Base-by-base conservation (phyloP, 2,329 filamentous ascomycete genomes). In the Colletotrichum plurivorum region DNA sequence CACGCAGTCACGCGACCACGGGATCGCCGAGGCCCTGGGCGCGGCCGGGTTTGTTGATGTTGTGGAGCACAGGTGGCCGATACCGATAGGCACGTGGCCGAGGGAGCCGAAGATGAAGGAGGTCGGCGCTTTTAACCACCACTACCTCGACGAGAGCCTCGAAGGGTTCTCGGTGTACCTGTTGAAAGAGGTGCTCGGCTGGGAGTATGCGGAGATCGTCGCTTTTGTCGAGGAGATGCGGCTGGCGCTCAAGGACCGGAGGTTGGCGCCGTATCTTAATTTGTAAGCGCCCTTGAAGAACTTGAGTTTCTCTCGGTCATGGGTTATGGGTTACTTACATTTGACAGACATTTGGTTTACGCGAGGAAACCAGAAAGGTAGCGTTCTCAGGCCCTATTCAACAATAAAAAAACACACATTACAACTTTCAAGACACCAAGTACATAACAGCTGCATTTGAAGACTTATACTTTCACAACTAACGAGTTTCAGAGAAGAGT, bases 171-270 rank as follows among this genome's bases (percentile, higher is more conserved):
- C 65, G 1, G 22, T 75, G 3, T 75, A 75, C 12, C 67, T 76
- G 1, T 62, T 79, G 15, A 76, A 75, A 2, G 73, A 80, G 54
- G 53, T 79, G 5, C 5, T 80, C 41, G 76, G 76, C 0, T 77
- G 78, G 10, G 73, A 79, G 49, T 69, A 75, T 4, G 16, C 65
- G 8, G 68, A 74, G 4, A 70, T 74, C 4, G 10, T 67, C 7
- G 69, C 73, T 2, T 48, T 79, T 10, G 60, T 75, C 18, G 69
- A 63, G 4, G 39, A 75, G 58, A 74, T 75, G 60, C 62, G 76
- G 2, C 6, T 27, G 5, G 64, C 49, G 1, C 13, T 64, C 15
- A 43, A 49, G 10, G 52, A 69, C 16, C 64, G 55, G 6, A 51
- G 43, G 7, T 45, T 52, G 10, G 8, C 55, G 10, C 68, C 58